phyloP scores from a whole-genome alignment of 805 yeast species.

The Saccharomyces paradoxus region DNA sequence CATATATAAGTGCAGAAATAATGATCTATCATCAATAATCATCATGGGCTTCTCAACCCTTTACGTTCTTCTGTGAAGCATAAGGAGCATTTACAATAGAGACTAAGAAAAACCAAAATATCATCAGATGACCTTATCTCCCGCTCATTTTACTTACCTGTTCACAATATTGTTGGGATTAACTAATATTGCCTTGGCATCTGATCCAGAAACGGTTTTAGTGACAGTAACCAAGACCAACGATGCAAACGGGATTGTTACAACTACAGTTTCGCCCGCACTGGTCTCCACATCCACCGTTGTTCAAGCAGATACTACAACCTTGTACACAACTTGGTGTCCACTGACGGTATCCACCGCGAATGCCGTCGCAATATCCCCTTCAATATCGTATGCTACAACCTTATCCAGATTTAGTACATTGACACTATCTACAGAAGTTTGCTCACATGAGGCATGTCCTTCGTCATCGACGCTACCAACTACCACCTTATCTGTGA shows the following conservation, averaged over 20 bases:
- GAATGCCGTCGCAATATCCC: constrained; percentile 6
- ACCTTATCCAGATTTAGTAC: constrained; percentile 4
- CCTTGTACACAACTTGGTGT: constrained; percentile 28
- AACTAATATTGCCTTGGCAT: not conserved
- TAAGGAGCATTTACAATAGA: not conserved
- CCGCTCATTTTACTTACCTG: not conserved
- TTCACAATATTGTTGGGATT: not conserved
- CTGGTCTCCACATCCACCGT: constrained; percentile 27
- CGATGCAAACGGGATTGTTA: not conserved
- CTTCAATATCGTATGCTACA: constrained; percentile 5
- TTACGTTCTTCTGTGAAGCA: not conserved
- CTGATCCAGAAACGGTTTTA: constrained; percentile 3
- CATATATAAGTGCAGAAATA: not conserved
- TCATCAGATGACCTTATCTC: not conserved
- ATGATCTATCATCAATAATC: not conserved
- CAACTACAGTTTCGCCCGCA: constrained; percentile 21
- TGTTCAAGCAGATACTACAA: constrained; percentile 16
- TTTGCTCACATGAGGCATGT: constrained; percentile 9
- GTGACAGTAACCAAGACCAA: constrained; percentile 1
- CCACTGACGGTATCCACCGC: constrained; percentile 19
- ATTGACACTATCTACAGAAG: constrained; percentile 13
- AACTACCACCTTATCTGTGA: not conserved
- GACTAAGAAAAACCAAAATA: not conserved
- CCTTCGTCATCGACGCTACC: not conserved
- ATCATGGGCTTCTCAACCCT: not conserved